These are phyloP conservation scores for Ananas comosus DNA, from an alignment of 176 grass and related monocot genomes.

Conservation along the genomic window DNA sequence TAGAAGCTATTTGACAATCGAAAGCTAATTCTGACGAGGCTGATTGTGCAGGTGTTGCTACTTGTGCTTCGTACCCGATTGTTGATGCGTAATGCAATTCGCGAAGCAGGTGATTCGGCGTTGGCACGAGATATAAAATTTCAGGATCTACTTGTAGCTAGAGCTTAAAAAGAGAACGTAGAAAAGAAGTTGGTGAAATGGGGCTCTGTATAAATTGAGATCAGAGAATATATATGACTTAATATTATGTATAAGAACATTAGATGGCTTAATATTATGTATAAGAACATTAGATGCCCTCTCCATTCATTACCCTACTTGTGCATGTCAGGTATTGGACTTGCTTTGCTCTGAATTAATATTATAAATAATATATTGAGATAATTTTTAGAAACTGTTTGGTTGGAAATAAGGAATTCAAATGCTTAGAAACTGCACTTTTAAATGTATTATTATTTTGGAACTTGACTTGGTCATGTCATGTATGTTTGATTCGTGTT, in stretches of 20 bases:
- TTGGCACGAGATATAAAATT: not conserved
- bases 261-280: not conserved
- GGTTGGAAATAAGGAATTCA: too few relatives aligned
- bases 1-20: not conserved
- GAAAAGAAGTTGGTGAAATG: conserved; percentile 4
- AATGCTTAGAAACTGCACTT: too few relatives aligned
- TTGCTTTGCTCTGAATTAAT: too few relatives aligned
- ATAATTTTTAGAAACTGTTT: too few relatives aligned
- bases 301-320: not conserved
- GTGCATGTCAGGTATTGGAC: not conserved
- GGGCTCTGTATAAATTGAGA: conserved; percentile 17
- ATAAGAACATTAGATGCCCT: not conserved
- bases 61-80: conserved; percentile 78
- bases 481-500: too few relatives aligned
- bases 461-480: too few relatives aligned
- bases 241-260: not conserved
- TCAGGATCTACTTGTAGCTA: conserved; percentile 5
- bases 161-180: conserved; percentile 16
- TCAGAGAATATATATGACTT: conserved; percentile 3
- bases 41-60: conserved; percentile 55
- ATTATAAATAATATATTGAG: too few relatives aligned
- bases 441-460: too few relatives aligned
- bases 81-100: conserved; percentile 25
- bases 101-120: not conserved
- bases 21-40: not conserved